Percentiles rank a stretch among this genome's conserved stretches.
Evolutionary conservation across 2,329 filamentous ascomycete species (phyloP).

Genomic region (Hyphodiscus sp.): DNA sequence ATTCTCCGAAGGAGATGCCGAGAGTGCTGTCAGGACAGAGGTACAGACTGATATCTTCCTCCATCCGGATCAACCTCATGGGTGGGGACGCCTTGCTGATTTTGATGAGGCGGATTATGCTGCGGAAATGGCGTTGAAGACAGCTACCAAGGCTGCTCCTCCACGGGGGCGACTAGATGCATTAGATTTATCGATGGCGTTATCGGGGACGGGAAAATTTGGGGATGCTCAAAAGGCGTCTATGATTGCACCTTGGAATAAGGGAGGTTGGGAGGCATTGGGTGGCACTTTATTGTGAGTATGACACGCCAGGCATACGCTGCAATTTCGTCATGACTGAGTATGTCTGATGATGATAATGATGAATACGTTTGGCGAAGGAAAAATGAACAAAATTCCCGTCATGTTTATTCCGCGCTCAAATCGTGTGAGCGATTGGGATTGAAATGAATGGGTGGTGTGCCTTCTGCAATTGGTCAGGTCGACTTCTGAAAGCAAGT

Average conservation of each 20-base stretch:
- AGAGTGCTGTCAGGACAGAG: conserved; percentile 52
- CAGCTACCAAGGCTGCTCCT: conserved; percentile 68
- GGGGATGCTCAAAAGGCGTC: conserved; percentile 72
- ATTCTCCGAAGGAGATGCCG: conserved; percentile 42
- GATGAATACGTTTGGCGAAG: too few species aligned
- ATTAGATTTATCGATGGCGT: conserved; percentile 63
- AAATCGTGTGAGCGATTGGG: too few species aligned
- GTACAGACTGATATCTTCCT: conserved; percentile 74
- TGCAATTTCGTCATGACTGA: too few species aligned
- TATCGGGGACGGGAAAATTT: conserved; percentile 63
- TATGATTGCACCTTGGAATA: conserved; percentile 72
- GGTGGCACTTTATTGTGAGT: conserved; percentile 3
- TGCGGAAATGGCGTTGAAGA: conserved; percentile 76
- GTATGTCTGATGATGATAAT: too few species aligned
- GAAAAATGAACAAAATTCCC: too few species aligned
- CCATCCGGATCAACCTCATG: conserved; percentile 68
- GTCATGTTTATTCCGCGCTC: too few species aligned
- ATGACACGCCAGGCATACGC: too few species aligned
- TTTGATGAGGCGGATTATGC: conserved; percentile 43
- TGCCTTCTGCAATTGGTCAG: too few species aligned
- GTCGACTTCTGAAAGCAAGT: too few species aligned
- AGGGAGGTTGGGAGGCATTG: conserved; percentile 24
- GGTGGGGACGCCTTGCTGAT: conserved; percentile 71
- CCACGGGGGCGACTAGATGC: conserved; percentile 64
- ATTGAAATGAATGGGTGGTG: too few species aligned